Base-by-base conservation (phyloP, 1,284 basidiomycete genomes). In the Rhodofomes roseus region DNA sequence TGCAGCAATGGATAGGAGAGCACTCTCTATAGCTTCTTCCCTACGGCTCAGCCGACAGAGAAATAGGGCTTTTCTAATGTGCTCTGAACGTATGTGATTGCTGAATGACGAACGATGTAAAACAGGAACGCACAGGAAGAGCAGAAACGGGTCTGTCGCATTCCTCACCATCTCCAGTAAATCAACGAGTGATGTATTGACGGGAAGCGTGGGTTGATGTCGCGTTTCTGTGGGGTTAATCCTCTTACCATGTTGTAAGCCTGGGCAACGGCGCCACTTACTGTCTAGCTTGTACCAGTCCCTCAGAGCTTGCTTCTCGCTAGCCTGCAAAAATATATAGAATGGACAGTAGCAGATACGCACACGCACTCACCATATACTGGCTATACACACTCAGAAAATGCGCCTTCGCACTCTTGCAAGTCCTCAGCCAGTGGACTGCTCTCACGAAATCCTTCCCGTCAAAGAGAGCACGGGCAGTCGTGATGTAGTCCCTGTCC, bases 1-100 rank as follows among this genome's bases (percentile, higher is more conserved):
- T 3, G 81, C 79, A 54, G 84, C 81, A 53, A 98, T 87, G 6
- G 94, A 96, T 36, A 86, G 74, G 20, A 98, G 77, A 8, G 89
- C 83, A 64, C 81, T 86, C 69, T 95, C 93, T 37, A 96, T 90
- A 0, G 96, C 95, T 70, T 94, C 92, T 63, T 93, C 87, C 44
- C 92, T 83, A 63, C 90, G 81, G 52, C 85, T 85, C 57, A 96
- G 76, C 16, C 93, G 87, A 56, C 85, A 86, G 54, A 95, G 82
- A 63, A 96, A 86, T 9, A 96, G 73, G 0, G 89, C 89, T 70
- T 94, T 91, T 58, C 91, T 93, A 65, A 59, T 52, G 34, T 12
- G 36, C 37, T 5, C 37, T 50, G 46, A 65, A 43, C 55, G 52
- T 54, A 53, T 60, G 37, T 41, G 62, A 6, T 52, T 60, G 55